These are phyloP conservation scores for Capniomyces stellatus DNA, from an alignment of 371 early-diverging fungal genomes.

Conservation along the genomic window DNA sequence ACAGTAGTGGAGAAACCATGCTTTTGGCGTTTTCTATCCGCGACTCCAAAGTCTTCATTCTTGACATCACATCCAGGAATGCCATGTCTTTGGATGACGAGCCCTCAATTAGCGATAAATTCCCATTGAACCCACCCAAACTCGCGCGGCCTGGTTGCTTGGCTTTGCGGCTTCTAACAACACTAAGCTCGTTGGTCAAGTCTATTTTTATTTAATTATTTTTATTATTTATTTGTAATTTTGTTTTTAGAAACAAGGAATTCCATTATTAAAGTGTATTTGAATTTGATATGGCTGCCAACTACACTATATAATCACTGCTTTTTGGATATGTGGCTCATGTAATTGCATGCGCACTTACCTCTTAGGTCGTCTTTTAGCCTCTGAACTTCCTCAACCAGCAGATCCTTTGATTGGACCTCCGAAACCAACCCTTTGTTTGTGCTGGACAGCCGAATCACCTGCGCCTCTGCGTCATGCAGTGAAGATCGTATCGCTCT, in stretches of 20 bases:
- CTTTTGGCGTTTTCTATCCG: constrained; percentile 20
- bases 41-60: constrained; percentile 21
- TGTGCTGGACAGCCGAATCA: constrained; percentile 47
- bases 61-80: constrained; percentile 18
- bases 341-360: no score
- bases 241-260: no score
- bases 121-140: not conserved
- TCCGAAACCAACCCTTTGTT: constrained; percentile 49
- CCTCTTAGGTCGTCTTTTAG: constrained; percentile 52
- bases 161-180: not conserved
- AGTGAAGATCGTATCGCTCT: constrained; percentile 46
- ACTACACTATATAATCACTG: no score
- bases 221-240: no score
- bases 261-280: no score
- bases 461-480: constrained; percentile 46
- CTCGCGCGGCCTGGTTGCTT: not conserved
- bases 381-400: constrained; percentile 54
- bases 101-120: not conserved
- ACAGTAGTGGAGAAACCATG: constrained; percentile 20
- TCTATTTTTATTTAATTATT: no score
- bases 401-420: constrained; percentile 39
- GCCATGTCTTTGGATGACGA: not conserved
- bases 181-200: not conserved
- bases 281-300: no score
- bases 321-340: no score